Conservation (phyloP, 108 stramenopile species). For the Skeletonema tropicum region DNA sequence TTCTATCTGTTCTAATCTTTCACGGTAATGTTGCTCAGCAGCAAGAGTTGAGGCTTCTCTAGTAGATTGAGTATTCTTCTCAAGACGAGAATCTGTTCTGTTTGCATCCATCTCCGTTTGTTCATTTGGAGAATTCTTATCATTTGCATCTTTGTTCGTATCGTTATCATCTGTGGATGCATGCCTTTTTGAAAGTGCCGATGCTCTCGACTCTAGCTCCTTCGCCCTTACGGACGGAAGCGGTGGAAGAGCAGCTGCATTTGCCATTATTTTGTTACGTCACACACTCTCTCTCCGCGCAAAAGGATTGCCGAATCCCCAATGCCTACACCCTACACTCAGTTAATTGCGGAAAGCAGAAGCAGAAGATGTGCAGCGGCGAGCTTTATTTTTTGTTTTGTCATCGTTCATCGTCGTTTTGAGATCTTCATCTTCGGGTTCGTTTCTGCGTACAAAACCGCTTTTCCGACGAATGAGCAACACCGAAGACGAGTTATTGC, state of each 20-base stretch:
- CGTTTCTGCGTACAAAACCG: too few species aligned
- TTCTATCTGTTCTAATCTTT: conserved; percentile 25
- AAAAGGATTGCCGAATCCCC: too few species aligned
- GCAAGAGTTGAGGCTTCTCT: not conserved
- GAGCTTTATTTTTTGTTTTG: too few species aligned
- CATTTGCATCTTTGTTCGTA: not conserved
- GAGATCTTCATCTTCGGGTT: too few species aligned
- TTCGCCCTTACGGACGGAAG: conserved; percentile 42
- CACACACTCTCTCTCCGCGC: too few species aligned
- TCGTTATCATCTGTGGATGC: not conserved
- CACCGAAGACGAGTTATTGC: too few species aligned
- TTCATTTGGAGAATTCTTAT: not conserved
- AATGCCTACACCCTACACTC: too few species aligned
- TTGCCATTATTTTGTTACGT: not conserved
- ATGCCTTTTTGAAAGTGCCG: not conserved
- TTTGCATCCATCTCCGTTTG: not conserved
- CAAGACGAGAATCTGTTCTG: not conserved
- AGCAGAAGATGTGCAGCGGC: too few species aligned
- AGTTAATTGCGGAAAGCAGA: too few species aligned
- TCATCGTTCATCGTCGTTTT: too few species aligned
- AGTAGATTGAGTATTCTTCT: not conserved
- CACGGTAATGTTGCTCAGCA: not conserved
- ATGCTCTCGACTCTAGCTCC: conserved; percentile 23
- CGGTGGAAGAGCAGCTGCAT: conserved; percentile 28
- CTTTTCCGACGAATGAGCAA: too few species aligned